Conservation (phyloP, 352 stramenopile species). For the Globisporangium irregulare region DNA sequence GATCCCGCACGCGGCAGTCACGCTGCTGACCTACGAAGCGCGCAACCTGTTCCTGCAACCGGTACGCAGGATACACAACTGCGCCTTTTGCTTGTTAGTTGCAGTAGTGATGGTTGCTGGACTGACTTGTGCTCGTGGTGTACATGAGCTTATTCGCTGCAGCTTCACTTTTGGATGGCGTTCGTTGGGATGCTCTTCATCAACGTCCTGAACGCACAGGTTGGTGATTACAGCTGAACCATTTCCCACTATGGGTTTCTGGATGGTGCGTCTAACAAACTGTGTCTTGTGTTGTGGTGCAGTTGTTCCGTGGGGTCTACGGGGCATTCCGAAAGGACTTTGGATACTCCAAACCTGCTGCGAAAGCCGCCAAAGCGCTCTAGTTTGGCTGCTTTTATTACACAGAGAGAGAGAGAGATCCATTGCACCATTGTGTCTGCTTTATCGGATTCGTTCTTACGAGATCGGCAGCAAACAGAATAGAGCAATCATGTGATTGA, state of each 20-base stretch:
- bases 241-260: neutral
- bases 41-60: constrained; percentile 38
- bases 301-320: constrained; percentile 61
- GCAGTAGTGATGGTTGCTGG: neutral
- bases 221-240: constrained; percentile 15
- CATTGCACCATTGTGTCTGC: neutral
- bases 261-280: neutral
- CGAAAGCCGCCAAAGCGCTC: neutral
- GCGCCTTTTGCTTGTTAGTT: neutral
- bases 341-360: constrained; percentile 2
- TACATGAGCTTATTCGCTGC: neutral
- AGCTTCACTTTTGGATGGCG: constrained; percentile 70
- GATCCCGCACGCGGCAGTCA: constrained; percentile 42
- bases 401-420: neutral
- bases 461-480: neutral
- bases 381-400: neutral
- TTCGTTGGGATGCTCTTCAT: constrained; percentile 77
- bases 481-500: neutral
- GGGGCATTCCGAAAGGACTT: constrained; percentile 55
- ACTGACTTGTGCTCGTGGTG: neutral
- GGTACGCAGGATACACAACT: constrained; percentile 6
- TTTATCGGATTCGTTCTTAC: neutral
- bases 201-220: constrained; percentile 60
- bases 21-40: constrained; percentile 44
- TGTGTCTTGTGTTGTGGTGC: neutral